These are phyloP conservation scores for Mucor velutinosus DNA, from an alignment of 371 early-diverging fungal species.

Conservation along the genomic window DNA sequence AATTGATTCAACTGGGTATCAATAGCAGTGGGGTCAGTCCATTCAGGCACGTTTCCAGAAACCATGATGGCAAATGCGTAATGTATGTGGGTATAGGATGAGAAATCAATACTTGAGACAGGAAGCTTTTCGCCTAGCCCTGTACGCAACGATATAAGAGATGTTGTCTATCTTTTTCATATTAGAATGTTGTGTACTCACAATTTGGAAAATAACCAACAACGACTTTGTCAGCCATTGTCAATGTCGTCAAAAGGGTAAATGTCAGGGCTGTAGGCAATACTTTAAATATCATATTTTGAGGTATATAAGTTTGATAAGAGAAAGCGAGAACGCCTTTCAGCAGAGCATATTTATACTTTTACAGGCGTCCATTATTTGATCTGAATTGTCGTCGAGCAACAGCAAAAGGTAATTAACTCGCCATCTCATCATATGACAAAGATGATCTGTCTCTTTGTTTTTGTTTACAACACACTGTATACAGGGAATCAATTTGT, in stretches of 20 bases:
- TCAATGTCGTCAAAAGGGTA: not conserved
- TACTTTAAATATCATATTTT: not conserved
- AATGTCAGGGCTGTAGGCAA: not conserved
- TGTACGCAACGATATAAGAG: not conserved
- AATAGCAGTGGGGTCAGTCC: constrained; percentile 26
- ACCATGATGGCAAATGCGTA: constrained; percentile 51
- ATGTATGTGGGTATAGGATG: constrained; percentile 60
- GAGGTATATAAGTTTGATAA: not conserved
- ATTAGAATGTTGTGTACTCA: constrained; percentile 13
- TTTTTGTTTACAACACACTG: not conserved
- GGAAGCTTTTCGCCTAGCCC: constrained; percentile 37
- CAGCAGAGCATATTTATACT: not conserved
- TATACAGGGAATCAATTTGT: not conserved
- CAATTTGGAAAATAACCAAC: constrained; percentile 48
- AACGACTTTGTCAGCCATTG: constrained; percentile 11
- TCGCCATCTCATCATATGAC: not conserved
- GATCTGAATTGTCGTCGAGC: not conserved
- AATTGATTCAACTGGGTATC: constrained; percentile 34
- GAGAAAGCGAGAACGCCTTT: not conserved
- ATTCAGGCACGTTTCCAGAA: constrained; percentile 31
- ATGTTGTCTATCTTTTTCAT: not conserved
- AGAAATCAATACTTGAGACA: constrained; percentile 2
- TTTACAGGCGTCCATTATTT: not conserved
- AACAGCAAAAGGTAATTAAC: not conserved
- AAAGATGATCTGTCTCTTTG: not conserved